These are phyloP conservation scores for Saccharum spontaneum DNA, from an alignment of 176 grass and related monocot genomes.

Conservation along the genomic window DNA sequence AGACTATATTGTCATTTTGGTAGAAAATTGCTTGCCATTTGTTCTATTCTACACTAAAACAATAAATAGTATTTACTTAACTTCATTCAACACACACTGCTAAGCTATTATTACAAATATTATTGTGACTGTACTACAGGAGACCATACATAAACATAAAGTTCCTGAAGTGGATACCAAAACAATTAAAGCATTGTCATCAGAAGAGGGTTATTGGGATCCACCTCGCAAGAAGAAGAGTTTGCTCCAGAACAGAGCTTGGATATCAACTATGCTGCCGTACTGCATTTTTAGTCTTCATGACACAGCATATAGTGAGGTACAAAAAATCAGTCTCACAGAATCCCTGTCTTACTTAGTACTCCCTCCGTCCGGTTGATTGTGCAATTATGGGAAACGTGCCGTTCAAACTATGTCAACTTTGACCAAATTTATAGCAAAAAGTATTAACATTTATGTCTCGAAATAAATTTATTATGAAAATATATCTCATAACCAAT, in stretches of 20 bases:
- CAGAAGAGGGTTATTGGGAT: slow-evolving; percentile 18
- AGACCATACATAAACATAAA: slow-evolving; percentile 78
- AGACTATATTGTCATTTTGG: no score
- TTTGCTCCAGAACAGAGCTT: slow-evolving; percentile 70
- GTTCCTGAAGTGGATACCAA: slow-evolving; percentile 11
- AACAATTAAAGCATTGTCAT: slow-evolving; percentile 26
- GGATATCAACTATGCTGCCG: slow-evolving; percentile 65
- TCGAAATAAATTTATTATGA: no score
- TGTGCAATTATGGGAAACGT: no score
- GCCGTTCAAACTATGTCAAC: no score
- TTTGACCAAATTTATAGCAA: no score
- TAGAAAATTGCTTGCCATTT: no score
- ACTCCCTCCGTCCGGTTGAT: no score
- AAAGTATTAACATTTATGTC: no score
- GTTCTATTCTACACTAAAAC: no score
- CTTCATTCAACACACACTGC: no score
- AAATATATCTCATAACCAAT: no score
- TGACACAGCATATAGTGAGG: slow-evolving; percentile 83
- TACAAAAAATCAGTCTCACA: neutral
- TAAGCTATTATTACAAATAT: neutral
- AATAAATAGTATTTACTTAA: no score
- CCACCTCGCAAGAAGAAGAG: slow-evolving; percentile 39
- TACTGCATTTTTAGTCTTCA: slow-evolving; percentile 74
- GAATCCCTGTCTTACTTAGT: neutral
- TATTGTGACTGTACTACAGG: slow-evolving; percentile 34